These are phyloP conservation scores for Anthracocystis walkeri DNA, from an alignment of 1,284 basidiomycete species.

Conservation along the genomic window DNA sequence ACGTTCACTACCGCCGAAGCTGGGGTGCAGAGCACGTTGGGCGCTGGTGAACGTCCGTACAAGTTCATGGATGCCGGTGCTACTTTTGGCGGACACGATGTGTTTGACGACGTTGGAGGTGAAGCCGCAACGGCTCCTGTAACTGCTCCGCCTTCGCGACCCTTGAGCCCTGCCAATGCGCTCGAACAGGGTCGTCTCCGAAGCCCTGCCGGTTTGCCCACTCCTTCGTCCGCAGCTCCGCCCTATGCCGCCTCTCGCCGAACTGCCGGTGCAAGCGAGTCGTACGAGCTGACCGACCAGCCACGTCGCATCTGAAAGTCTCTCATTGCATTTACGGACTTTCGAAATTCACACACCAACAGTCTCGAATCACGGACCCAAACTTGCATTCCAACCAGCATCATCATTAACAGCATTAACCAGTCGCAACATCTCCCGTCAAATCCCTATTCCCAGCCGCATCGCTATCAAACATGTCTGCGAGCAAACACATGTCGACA, in stretches of 20 bases:
- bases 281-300: constrained; percentile 46
- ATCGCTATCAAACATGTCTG: constrained; percentile 52
- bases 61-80: constrained; percentile 49
- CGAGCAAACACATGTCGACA: constrained; percentile 49
- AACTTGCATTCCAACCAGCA: too few species aligned
- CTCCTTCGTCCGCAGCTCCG: constrained; percentile 33
- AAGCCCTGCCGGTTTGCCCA: constrained; percentile 27
- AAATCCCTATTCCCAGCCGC: background rate
- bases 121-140: constrained; percentile 29
- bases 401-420: background rate
- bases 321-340: too few species aligned
- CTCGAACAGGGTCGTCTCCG: constrained; percentile 46
- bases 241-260: constrained; percentile 31
- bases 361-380: too few species aligned
- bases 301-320: constrained; percentile 19
- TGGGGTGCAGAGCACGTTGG: constrained; percentile 38
- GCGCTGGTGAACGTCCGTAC: constrained; percentile 40
- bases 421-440: background rate
- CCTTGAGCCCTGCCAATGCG: constrained; percentile 46
- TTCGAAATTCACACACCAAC: too few species aligned
- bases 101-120: constrained; percentile 37
- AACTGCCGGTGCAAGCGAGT: constrained; percentile 20
- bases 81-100: constrained; percentile 33
- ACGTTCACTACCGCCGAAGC: constrained; percentile 32
- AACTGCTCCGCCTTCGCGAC: constrained; percentile 43